Evolutionary conservation across 2,329 filamentous ascomycete species (phyloP).

Genomic region (Hypoxylon sp.): DNA sequence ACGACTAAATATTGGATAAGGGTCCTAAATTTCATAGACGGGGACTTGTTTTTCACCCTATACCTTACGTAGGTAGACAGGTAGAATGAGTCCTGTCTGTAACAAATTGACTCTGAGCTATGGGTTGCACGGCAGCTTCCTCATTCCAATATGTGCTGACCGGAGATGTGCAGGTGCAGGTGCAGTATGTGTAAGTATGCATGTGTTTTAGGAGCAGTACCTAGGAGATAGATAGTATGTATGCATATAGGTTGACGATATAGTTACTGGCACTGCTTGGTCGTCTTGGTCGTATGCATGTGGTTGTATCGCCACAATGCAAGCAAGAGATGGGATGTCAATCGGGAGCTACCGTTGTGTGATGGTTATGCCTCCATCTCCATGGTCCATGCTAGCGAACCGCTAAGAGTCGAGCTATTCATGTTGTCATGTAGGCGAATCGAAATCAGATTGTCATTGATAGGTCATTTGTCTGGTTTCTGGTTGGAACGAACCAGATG

Average conservation of each 20-base stretch:
- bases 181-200: too few species aligned
- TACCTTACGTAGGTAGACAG: too few species aligned
- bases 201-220: not conserved
- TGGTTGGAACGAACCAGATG: conserved; percentile 2
- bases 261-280: not conserved
- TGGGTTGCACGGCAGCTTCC: conserved; percentile 21
- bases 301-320: conserved; percentile 16
- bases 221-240: too few species aligned
- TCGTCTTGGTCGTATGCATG: conserved; percentile 1
- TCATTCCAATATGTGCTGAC: too few species aligned
- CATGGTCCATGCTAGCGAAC: conserved; percentile 8
- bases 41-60: too few species aligned
- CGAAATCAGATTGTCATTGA: conserved; percentile 17
- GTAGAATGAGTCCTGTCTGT: not conserved
- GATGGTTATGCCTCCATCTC: conserved; percentile 18
- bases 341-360: too few species aligned
- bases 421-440: not conserved
- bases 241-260: conserved; percentile 3
- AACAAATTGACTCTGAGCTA: not conserved
- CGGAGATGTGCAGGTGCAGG: too few species aligned
- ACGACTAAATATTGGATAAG: too few species aligned
- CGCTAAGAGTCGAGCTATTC: conserved; percentile 7
- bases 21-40: too few species aligned
- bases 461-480: conserved; percentile 15
- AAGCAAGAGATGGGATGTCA: too few species aligned